A percentile compares a stretch with the other conserved stretches of the same genome.
phyloP scores from a whole-genome alignment of 2,329 filamentous ascomycete genomes.

The Apiospora sp. region DNA sequence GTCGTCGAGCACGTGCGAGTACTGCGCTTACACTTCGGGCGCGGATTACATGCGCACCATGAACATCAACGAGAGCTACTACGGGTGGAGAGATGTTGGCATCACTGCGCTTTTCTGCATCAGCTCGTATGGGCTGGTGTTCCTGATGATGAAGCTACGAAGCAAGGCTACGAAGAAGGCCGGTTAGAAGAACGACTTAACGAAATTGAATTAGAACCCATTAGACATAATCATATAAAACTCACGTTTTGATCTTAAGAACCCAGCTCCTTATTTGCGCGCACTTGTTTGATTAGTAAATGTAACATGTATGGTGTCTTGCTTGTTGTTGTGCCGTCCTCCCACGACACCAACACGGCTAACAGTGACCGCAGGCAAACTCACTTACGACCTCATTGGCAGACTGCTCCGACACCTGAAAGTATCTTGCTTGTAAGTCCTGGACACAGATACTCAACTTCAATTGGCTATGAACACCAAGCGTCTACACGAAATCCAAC shows the following conservation, averaged over 20 bases:
- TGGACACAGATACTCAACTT: too few relatives aligned
- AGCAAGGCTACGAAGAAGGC: slow-evolving; percentile 54
- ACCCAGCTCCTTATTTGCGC: neutral
- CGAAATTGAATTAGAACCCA: too few relatives aligned
- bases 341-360: too few relatives aligned
- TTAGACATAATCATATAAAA: neutral
- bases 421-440: too few relatives aligned
- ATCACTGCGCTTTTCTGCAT: slow-evolving; percentile 54
- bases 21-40: slow-evolving; percentile 32
- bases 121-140: slow-evolving; percentile 51
- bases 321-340: too few relatives aligned
- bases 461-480: too few relatives aligned
- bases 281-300: too few relatives aligned
- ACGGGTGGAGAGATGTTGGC: slow-evolving; percentile 32
- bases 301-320: neutral
- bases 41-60: slow-evolving; percentile 32
- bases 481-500: too few relatives aligned
- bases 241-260: neutral
- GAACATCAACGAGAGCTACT: slow-evolving; percentile 32
- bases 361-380: too few relatives aligned
- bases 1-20: slow-evolving; percentile 26
- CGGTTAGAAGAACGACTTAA: neutral
- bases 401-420: too few relatives aligned
- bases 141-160: slow-evolving; percentile 56
- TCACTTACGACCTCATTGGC: too few relatives aligned